These are phyloP conservation scores for Tubosaeta sp. DNA, from an alignment of 768 basidiomycete species.

Conservation along the genomic window DNA sequence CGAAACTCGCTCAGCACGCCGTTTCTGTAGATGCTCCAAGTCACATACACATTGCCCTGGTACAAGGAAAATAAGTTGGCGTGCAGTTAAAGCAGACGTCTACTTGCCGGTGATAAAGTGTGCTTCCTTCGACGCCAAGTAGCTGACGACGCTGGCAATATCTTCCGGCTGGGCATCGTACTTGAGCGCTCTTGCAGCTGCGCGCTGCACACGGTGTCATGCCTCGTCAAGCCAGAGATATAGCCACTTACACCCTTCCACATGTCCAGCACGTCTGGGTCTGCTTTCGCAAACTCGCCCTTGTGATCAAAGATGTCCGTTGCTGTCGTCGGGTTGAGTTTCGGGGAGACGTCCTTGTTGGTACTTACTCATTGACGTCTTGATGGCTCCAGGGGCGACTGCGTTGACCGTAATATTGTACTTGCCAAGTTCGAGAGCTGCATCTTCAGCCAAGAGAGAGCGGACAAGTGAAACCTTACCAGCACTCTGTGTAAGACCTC, in stretches of 20 bases:
- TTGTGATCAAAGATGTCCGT: neutral
- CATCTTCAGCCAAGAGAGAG: neutral
- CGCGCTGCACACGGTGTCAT: neutral
- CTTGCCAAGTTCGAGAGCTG: constrained; percentile 25
- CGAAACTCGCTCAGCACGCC: neutral
- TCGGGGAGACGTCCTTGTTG: neutral
- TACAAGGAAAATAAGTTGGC: neutral
- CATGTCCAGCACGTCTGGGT: neutral
- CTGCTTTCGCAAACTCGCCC: neutral
- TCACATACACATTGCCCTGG: constrained; percentile 16
- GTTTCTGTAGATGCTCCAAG: neutral
- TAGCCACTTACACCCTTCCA: neutral
- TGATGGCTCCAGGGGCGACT: constrained; percentile 34
- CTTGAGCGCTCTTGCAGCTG: constrained; percentile 6
- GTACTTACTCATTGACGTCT: constrained; percentile 27
- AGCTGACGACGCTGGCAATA: constrained; percentile 31
- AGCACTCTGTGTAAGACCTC: constrained; percentile 35
- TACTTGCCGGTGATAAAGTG: constrained; percentile 32
- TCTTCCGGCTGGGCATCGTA: constrained; percentile 28
- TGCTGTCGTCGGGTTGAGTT: neutral
- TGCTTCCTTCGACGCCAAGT: constrained; percentile 30
- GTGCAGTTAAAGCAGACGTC: neutral
- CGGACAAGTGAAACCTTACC: constrained; percentile 18
- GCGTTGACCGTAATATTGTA: constrained; percentile 36
- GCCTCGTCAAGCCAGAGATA: neutral